phyloP scores from a whole-genome alignment of 352 stramenopile genomes.

The Halophytophthora batemanensis region DNA sequence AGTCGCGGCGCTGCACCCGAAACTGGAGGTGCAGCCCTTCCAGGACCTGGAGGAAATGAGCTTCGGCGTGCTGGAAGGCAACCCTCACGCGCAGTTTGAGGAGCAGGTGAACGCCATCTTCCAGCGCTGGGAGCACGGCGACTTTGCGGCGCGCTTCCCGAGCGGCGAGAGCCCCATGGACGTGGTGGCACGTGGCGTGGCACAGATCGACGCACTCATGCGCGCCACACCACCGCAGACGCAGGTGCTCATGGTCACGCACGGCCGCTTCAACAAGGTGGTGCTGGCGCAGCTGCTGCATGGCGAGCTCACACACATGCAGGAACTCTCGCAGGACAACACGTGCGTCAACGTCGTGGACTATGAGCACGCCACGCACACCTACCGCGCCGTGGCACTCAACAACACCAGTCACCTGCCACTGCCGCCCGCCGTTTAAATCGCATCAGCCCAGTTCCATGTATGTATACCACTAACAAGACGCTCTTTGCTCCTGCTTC shows the following conservation, averaged over 20 bases:
- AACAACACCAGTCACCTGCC: constrained; percentile 70
- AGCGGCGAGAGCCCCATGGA: constrained; percentile 66
- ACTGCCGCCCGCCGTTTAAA: constrained; percentile 27
- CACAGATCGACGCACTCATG: constrained; percentile 62
- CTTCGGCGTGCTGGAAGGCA: constrained; percentile 72
- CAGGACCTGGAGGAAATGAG: constrained; percentile 82
- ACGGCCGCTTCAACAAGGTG: constrained; percentile 86
- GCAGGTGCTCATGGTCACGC: constrained; percentile 75
- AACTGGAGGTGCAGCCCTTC: constrained; percentile 56
- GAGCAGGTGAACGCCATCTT: constrained; percentile 61
- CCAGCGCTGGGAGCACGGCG: constrained; percentile 54
- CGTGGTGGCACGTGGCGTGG: constrained; percentile 59
- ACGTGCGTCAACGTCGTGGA: constrained; percentile 87
- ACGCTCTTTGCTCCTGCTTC: no score
- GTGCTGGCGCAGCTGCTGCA: constrained; percentile 69
- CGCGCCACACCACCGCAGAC: constrained; percentile 29
- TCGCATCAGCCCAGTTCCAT: neutral
- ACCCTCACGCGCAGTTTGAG: constrained; percentile 45
- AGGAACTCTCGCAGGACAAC: constrained; percentile 75
- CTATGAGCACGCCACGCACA: constrained; percentile 54
- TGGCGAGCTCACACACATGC: constrained; percentile 53
- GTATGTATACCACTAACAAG: no score
- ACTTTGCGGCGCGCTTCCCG: constrained; percentile 51
- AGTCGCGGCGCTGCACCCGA: constrained; percentile 51
- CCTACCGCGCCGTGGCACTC: constrained; percentile 57